Evolutionary conservation across 176 grass and related monocot genomes (phyloP).

Genomic region (Bothriochloa decipiens): DNA sequence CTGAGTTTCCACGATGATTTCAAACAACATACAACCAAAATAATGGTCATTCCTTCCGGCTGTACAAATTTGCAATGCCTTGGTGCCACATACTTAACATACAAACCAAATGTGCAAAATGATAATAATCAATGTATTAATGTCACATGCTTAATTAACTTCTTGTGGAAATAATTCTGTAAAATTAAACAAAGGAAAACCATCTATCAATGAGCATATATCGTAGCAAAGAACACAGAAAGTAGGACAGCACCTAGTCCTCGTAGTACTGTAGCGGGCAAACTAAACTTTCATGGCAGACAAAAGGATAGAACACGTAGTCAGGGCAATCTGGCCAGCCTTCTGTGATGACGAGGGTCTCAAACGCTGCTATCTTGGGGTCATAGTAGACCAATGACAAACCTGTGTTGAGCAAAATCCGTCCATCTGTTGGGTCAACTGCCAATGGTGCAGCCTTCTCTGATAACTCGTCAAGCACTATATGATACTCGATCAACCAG

Average conservation of each 20-base stretch:
- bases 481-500: slow-evolving; percentile 38
- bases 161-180: too few species aligned
- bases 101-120: too few species aligned
- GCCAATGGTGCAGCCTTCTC: slow-evolving; percentile 28
- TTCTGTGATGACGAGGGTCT: background rate
- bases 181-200: too few species aligned
- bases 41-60: too few species aligned
- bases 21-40: too few species aligned
- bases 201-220: too few species aligned
- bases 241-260: too few species aligned
- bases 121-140: background rate
- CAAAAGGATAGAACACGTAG: background rate
- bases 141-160: background rate
- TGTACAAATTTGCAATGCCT: background rate
- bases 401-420: slow-evolving; percentile 26
- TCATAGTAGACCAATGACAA: slow-evolving; percentile 42
- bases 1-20: too few species aligned
- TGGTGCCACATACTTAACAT: background rate
- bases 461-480: slow-evolving; percentile 11
- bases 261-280: background rate
- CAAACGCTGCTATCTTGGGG: slow-evolving; percentile 4
- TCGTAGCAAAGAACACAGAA: too few species aligned
- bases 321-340: too few species aligned
- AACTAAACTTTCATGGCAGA: slow-evolving; percentile 45
- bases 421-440: slow-evolving; percentile 21